These are phyloP conservation scores for Colletotrichum sp. DNA, from an alignment of 2,329 filamentous ascomycete species.

Conservation along the genomic window DNA sequence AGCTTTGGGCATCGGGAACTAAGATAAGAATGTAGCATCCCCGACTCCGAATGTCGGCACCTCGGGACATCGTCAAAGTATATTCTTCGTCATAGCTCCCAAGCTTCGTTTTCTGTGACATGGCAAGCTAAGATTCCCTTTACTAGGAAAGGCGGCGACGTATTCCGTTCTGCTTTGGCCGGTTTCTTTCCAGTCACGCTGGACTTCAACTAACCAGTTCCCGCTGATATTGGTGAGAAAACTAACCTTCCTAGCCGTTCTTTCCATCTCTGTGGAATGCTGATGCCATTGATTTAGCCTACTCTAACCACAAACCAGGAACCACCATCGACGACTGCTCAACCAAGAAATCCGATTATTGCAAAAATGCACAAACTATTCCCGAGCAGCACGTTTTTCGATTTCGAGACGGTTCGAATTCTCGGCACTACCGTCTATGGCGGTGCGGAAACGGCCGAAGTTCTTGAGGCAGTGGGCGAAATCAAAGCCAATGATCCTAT, in stretches of 20 bases:
- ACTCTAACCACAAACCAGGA: accelerated
- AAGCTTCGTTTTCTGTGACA: accelerated
- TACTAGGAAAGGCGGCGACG: not conserved
- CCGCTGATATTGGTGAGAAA: not conserved
- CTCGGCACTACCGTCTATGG: constrained; percentile 38
- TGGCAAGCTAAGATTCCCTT: accelerated
- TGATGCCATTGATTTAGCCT: not conserved
- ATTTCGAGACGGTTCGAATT: constrained; percentile 48
- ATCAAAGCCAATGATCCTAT: constrained; percentile 43
- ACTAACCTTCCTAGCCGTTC: not conserved
- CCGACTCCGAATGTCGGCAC: not conserved
- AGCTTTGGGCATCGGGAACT: not conserved
- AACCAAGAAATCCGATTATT: not conserved
- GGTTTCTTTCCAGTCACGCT: not conserved
- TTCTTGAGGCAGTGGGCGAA: constrained; percentile 37
- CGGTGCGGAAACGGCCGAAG: constrained; percentile 45
- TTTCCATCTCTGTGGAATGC: not conserved
- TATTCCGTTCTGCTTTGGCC: not conserved
- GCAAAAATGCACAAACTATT: not conserved
- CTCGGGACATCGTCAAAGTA: not conserved
- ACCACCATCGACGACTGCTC: not conserved
- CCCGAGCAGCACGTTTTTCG: constrained; percentile 34
- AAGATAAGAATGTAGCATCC: not conserved
- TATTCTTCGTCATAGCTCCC: not conserved
- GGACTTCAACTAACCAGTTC: not conserved